These are phyloP conservation scores for Wallacemonas sp. DNA, from an alignment of 208 protist species.

Conservation along the genomic window DNA sequence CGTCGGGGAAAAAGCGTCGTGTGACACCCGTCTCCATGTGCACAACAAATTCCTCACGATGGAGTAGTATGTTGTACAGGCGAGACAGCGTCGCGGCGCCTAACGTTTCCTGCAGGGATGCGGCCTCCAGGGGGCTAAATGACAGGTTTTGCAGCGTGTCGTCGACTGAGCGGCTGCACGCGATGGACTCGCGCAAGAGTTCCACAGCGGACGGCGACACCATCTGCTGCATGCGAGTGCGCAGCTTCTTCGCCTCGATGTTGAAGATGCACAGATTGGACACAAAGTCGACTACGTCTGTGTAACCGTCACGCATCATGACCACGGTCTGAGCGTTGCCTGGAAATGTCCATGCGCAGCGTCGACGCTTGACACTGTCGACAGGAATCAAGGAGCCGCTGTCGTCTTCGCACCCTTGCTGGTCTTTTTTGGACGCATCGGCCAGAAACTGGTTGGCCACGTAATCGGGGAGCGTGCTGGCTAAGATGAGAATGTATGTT, in stretches of 20 bases:
- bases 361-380: conserved; percentile 53
- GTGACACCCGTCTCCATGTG: conserved; percentile 48
- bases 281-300: conserved; percentile 85
- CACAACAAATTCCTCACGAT: conserved; percentile 84
- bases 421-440: conserved; percentile 19
- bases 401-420: conserved; percentile 6
- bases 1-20: conserved; percentile 56
- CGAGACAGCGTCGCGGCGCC: conserved; percentile 38
- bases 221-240: conserved; percentile 59
- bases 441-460: conserved; percentile 58
- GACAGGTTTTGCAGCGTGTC: conserved; percentile 39
- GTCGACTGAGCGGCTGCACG: neutral
- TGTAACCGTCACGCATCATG: conserved; percentile 83
- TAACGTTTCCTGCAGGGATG: conserved; percentile 50
- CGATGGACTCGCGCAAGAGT: conserved; percentile 48
- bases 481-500: conserved; percentile 66
- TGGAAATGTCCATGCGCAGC: conserved; percentile 63
- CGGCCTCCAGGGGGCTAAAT: conserved; percentile 50
- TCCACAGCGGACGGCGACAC: conserved; percentile 66
- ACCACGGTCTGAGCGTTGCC: conserved; percentile 71
- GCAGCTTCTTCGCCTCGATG: conserved; percentile 73
- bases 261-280: conserved; percentile 79
- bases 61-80: conserved; percentile 70
- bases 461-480: conserved; percentile 45
- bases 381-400: conserved; percentile 25